Evolutionary conservation across 2,329 filamentous ascomycete species (phyloP).

Genomic region (Phialophora chinensis): DNA sequence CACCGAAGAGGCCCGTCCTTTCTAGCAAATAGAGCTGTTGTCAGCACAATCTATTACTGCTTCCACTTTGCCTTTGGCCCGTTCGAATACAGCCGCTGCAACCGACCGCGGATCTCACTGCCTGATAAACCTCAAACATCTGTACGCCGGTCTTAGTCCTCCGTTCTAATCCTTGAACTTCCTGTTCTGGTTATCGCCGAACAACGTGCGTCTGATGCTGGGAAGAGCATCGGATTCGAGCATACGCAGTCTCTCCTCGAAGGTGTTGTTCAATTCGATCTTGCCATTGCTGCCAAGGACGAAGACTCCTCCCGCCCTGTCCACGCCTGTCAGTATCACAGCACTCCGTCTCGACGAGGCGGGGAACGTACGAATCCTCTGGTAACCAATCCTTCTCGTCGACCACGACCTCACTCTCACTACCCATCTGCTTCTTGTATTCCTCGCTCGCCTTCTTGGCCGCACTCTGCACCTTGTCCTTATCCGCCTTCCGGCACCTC

Average conservation of each 20-base stretch:
- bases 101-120: not conserved
- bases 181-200: constrained; percentile 93
- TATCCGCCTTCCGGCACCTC: constrained; percentile 79
- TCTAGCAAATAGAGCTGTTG: not conserved
- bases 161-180: constrained; percentile 84
- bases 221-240: constrained; percentile 86
- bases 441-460: constrained; percentile 76
- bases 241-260: constrained; percentile 86
- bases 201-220: constrained; percentile 81
- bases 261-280: constrained; percentile 98
- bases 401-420: constrained; percentile 71
- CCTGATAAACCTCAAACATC: not conserved
- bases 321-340: constrained; percentile 4
- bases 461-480: constrained; percentile 75
- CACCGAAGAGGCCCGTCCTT: not conserved
- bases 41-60: not conserved
- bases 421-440: constrained; percentile 79
- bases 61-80: not conserved
- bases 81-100: not conserved
- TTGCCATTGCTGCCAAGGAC: constrained; percentile 85
- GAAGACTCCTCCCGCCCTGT: constrained; percentile 79
- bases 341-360: not conserved
- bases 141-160: not conserved
- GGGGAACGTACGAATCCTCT: constrained; percentile 75
- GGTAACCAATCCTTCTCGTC: constrained; percentile 81